Evolutionary conservation across 768 basidiomycete species (phyloP), one percentile per base, ranked within the genome.

Genomic region (Termitomyces bulborhizus): DNA sequence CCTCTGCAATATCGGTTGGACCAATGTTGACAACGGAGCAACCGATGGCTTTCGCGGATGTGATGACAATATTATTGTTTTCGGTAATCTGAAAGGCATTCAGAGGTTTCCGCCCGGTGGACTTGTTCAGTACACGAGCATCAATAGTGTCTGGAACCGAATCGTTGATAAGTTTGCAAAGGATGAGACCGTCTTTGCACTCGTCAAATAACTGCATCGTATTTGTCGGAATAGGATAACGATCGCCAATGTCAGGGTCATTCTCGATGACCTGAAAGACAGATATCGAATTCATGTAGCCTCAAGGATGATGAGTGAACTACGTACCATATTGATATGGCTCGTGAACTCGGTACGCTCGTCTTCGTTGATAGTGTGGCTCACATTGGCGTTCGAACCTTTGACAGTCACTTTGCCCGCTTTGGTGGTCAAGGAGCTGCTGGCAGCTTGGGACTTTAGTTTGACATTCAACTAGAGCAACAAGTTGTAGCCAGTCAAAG

Each of bases 191-290:
- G 65, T 99, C 96, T 65, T 88, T 83, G 71, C 88, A 90, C 70
- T 98, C 97, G 66, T 98, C 97, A 65, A 98, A 98, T 60, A 99
- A 80, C 63, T 99, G 97, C 95, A 98, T 97, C 18, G 94, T 98
- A 53, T 92, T 81, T 7, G 93, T 95, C 0, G 94, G 95, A 59
- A 98, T 96, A 5, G 95, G 96, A 60, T 92, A 81, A 42, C 93
- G 82, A 56, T 75, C 71, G 18, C 83, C 85, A 52, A 98, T 77
- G 68, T 97, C 97, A 32, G 84, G 67, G 67, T 98, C 97, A 56
- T 90, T 90, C 63, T 90, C 91, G 57, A 99, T 83, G 31, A 98
- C 86, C 95, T 98, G 61, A 7, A 46, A 32, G 12, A 34, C 37
- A 34, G 9, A 51, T 32, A 6, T 21, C 57, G n/a, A 65, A 51